Base-by-base conservation (phyloP, 192 early-diverging fungal species). In the Coemansia guatemalensis region DNA sequence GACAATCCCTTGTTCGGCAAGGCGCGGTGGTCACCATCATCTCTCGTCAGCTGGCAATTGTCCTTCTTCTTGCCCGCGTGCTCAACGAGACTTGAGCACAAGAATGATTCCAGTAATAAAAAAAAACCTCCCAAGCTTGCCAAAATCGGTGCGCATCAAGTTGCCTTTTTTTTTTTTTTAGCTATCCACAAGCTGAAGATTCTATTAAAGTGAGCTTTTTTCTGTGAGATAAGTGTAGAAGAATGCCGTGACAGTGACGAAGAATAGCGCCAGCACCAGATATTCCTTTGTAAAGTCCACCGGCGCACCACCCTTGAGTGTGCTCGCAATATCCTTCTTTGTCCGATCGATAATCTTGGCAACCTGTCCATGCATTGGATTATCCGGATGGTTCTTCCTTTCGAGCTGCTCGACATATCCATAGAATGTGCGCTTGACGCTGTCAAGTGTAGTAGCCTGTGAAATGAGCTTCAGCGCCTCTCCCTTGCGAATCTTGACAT, bases 401-500 rank as follows among this genome's bases (percentile, higher is more conserved):
- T 85, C 85, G 56, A 92, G 78, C 53, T 75, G 65, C n/a, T 82
- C 80, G 21, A 87, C 55, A 65, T 90, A 92, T 33, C 82, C 25
- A 67, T 87, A 81, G 67, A 92, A 90, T 49, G 88, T 85, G 22
- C 77, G 72, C 55, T 86, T 83, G 3, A 90, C 88, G 30, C 68
- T 78, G 44, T 86, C 82, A 41, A 88, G 75, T 35, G 68, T 76
- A 26, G 69, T 82, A 18, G 83, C 75, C 52, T 80, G 71, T 54
- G 85, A 72, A 57, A 92, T 92, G 49, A 93, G 65, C 71, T 85
- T 85, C 24, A 92, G 80, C 25, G 91, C 85, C 74, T 90, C 87
- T 35, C 91, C 91, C 74, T 90, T 93, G 64, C 96, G 91, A 69
- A 98, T 98, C 82, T 99, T 99, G 61, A 93, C 90, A 32, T 88